Conservation (phyloP, 108 stramenopile genomes). For the Pseudonitzschia delicatissima region DNA sequence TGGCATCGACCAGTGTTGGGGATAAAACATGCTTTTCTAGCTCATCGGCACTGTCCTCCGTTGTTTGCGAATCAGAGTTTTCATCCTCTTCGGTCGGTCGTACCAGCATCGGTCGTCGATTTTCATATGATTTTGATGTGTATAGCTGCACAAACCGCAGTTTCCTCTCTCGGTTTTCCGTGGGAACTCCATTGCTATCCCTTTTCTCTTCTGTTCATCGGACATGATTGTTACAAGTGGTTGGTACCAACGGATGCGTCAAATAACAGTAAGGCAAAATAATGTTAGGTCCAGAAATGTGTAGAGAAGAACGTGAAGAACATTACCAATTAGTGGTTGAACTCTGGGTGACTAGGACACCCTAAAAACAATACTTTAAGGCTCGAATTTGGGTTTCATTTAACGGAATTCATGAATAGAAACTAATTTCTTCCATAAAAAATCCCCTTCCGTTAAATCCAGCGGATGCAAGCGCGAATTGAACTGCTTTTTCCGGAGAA, state of each 20-base stretch:
- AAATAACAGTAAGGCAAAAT: too few species aligned
- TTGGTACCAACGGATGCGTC: too few species aligned
- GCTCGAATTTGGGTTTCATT: too few species aligned
- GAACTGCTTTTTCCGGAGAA: neutral
- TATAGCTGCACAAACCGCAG: conserved; percentile 92
- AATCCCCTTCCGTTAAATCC: conserved; percentile 28
- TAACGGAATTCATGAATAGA: too few species aligned
- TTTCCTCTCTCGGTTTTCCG: conserved; percentile 23
- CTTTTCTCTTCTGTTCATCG: conserved; percentile 30
- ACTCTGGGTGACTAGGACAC: too few species aligned
- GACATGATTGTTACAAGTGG: too few species aligned
- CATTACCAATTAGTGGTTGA: too few species aligned
- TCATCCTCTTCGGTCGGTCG: conserved; percentile 62
- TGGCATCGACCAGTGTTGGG: conserved; percentile 89
- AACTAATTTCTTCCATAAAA: too few species aligned
- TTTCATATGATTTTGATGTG: conserved; percentile 88
- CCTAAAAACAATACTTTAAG: too few species aligned
- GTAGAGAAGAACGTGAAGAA: too few species aligned
- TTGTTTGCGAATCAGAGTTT: conserved; percentile 17
- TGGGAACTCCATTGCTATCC: conserved; percentile 3
- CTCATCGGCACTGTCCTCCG: conserved; percentile 19
- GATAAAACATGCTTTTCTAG: conserved; percentile 77
- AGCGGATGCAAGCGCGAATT: neutral
- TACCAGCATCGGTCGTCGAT: conserved; percentile 77
- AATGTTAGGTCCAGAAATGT: too few species aligned